A percentile compares a stretch with the other conserved stretches of the same genome.
These are phyloP conservation scores for Wickerhamiella siamensis DNA, from an alignment of 805 yeast genomes.

Conservation along the genomic window DNA sequence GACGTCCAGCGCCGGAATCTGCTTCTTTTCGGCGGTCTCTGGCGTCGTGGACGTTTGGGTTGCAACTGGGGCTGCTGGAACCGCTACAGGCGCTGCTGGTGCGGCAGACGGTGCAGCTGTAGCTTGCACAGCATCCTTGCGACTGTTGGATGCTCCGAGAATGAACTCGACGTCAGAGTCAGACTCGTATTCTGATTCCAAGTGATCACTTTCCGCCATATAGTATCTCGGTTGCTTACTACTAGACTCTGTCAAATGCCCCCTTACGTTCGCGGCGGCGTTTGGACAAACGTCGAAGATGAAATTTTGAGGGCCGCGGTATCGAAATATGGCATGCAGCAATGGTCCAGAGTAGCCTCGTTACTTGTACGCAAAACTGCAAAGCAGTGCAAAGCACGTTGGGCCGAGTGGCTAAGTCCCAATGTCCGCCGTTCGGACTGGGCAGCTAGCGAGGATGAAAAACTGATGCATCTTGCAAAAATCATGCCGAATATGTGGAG, in stretches of 20 bases:
- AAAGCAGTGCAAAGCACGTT: constrained; percentile 79
- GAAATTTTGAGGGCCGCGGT: constrained; percentile 83
- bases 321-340: constrained; percentile 82
- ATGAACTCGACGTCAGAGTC: constrained; percentile 1
- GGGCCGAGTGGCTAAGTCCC: constrained; percentile 84
- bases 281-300: constrained; percentile 77
- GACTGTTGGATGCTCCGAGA: background rate
- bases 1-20: constrained; percentile 40
- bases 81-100: constrained; percentile 2
- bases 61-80: constrained; percentile 21
- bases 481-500: constrained; percentile 90
- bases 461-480: constrained; percentile 49
- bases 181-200: background rate
- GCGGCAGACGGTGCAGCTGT: background rate
- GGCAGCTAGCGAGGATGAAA: constrained; percentile 64
- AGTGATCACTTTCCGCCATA: background rate
- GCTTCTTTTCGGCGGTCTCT: constrained; percentile 7
- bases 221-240: background rate
- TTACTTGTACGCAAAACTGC: constrained; percentile 74
- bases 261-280: constrained; percentile 71
- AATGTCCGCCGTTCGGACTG: constrained; percentile 48
- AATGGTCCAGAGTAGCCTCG: constrained; percentile 89
- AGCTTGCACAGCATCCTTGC: background rate
- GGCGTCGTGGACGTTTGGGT: constrained; percentile 10
- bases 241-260: constrained; percentile 26